A percentile compares a stretch with the other conserved stretches of the same genome.
Evolutionary conservation across 495 filamentous ascomycete genomes (phyloP).

Genomic region (Daldinia grandis): DNA sequence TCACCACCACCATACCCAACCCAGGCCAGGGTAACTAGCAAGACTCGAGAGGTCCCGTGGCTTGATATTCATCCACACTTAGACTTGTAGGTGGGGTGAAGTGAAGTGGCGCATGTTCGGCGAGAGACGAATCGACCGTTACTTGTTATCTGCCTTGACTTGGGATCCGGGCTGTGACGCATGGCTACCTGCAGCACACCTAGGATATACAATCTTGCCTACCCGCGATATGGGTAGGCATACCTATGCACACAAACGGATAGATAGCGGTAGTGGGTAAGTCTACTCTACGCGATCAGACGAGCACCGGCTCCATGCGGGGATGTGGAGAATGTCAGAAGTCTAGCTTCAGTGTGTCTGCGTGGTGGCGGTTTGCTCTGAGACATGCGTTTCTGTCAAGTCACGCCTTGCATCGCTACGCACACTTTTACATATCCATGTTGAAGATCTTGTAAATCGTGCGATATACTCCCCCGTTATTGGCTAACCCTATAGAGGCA

Average conservation of each 20-base stretch:
- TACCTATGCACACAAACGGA: constrained; percentile 19
- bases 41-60: constrained; percentile 31
- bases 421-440: constrained; percentile 23
- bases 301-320: constrained; percentile 29
- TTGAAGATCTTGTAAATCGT: constrained; percentile 36
- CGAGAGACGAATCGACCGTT: constrained; percentile 29
- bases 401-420: constrained; percentile 30
- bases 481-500: neutral
- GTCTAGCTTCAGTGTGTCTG: neutral
- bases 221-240: constrained; percentile 6
- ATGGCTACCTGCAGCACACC: constrained; percentile 38
- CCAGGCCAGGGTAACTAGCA: constrained; percentile 19
- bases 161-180: constrained; percentile 39
- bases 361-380: constrained; percentile 3
- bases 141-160: constrained; percentile 28
- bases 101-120: constrained; percentile 34
- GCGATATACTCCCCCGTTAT: neutral
- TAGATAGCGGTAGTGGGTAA: constrained; percentile 9
- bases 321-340: constrained; percentile 33
- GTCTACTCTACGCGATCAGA: constrained; percentile 34
- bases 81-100: constrained; percentile 6
- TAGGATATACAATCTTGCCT: constrained; percentile 29
- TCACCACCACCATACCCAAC: constrained; percentile 39
- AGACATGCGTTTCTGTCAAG: constrained; percentile 36
- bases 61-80: constrained; percentile 33